Evolutionary conservation across 108 stramenopile species (phyloP), one percentile per base, ranked within the genome.

Genomic region (Cyclotella kingstonii): DNA sequence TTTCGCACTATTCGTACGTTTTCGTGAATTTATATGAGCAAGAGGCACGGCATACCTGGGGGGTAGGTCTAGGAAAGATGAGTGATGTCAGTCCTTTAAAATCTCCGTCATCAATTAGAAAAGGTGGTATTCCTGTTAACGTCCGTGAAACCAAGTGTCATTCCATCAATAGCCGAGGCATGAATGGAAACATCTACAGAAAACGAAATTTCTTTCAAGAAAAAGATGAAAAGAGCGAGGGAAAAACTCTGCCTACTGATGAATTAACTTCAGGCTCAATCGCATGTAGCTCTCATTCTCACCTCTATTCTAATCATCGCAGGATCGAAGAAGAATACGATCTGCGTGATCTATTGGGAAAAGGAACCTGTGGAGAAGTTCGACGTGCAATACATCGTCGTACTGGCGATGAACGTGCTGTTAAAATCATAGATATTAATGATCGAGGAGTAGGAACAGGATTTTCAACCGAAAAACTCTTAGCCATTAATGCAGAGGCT

Each of bases 281-380:
- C n/a, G n/a, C n/a, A n/a, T n/a, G n/a, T n/a, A n/a, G n/a, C n/a
- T n/a, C n/a, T n/a, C n/a, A n/a, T n/a, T n/a, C n/a, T n/a, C n/a
- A n/a, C n/a, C n/a, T n/a, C n/a, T n/a, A n/a, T n/a, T n/a, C n/a
- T n/a, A n/a, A n/a, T n/a, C 38, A 44, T 5, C 42, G 80, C 45
- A 51, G 63, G 5, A 62, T 91, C 31, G 85, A 93, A 58, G 80
- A 91, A 38, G 81, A 89, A 48, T 97, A 96, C 70, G 95, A 95
- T 54, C 58, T 96, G 29, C 71, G 94, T 35, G 93, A 97, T 46
- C 54, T 84, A 9, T 54, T 97, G 18, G 97, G 97, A 10, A 80
- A 66, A 50, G 97, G 97, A 28, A 94, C 95, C 0, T 92, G 90
- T 38, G 97, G 97, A 21, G 79, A 88, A 73, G 97, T 97, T 6